Evolutionary conservation across 192 early-diverging fungal species (phyloP), one percentile per base, ranked within the genome.

Genomic region (Backusella liffmaniae): DNA sequence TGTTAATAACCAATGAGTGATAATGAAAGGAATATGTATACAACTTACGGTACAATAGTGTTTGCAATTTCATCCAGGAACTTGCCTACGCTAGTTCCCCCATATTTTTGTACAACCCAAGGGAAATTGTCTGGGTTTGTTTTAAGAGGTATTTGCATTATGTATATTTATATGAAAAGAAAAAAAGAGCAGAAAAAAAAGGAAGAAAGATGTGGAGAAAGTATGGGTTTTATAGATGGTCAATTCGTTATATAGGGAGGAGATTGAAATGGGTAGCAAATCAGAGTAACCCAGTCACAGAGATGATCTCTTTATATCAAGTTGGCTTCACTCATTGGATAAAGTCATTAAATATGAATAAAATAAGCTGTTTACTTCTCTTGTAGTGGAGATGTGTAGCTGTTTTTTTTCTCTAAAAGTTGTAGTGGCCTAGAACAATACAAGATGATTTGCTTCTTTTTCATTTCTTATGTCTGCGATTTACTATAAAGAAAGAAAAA

Each of bases 11-110:
- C 3, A 15, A 72, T 6, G 23, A 41, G 70, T 66, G 6, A 29
- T 12, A 30, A 7, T 42, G 13, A 39, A 65, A 37, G 29, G 42
- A 9, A 8, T 41, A 66, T 69, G 10, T 21, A 41, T 18, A 42
- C 30, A 41, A 88, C 88, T 86, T 88, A 94, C 93, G 87, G 88
- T 66, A 97, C 86, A 82, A 97, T 95, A 66, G 79, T 83, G 74
- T 81, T 80, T 67, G 87, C 83, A 66, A 91, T 90, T 72, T 82
- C 85, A 18, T 88, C 78, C 12, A 91, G 36, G 76, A 86, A 90
- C 80, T 90, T 94, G 68, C 96, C 96, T 26, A 97, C 93, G 72
- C 89, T 91, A 53, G 96, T 97, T 67, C 96, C 96, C 73, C 96
- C 96, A 85, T 94, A 97, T 85, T 97, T 97, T 68, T 90, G 89